Base-by-base conservation (phyloP, 1,139 yeast genomes). In the Wickerhamiella pararugosa region DNA sequence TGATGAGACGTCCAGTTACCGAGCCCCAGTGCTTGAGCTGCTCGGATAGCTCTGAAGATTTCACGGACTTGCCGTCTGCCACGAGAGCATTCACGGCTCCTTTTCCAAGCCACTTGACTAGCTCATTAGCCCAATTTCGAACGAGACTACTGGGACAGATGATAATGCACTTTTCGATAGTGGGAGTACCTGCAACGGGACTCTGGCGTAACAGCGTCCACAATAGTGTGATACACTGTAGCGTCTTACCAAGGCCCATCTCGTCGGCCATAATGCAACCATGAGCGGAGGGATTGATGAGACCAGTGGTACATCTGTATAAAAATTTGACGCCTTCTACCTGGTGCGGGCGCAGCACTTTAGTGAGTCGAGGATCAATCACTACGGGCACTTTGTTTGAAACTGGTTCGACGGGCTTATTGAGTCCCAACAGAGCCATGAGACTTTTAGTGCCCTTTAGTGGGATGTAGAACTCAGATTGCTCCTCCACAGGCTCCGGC, bases 241-340 rank as follows among this genome's bases (percentile, higher is more conserved):
- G 67, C 5, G 99, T 90, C 58, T 90, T 90, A 26, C 98, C 98
- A 37, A 90, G 68, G 2, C 98, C 98, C 98, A 90, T 90, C 63
- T 86, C 99, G 64, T 90, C 99, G 0, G 99, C 99, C 98, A 90
- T 90, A 43, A 90, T 92, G 58, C 98, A 90, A 1, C 99, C 99
- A 56, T 79, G 76, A 0, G 97, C 97, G 35, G 77, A 69, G 2
- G 86, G 75, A 55, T 86, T 94, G 27, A 84, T 71, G 36, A 87
- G 63, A 0, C 99, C 98, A 0, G 96, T 73, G 1, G 94, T 84
- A 60, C 97, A 87, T 46, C 90, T 65, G 56, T 86, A 90, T 45
- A 90, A 64, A 57, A 90, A 90, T 58, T 82, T 74, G 30, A 90
- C 96, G 49, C 99, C 99, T 45, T 90, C 94, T 3, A 90, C 77